Evolutionary conservation across 2,329 filamentous ascomycete species (phyloP).

Genomic region (Penicillium hordei): DNA sequence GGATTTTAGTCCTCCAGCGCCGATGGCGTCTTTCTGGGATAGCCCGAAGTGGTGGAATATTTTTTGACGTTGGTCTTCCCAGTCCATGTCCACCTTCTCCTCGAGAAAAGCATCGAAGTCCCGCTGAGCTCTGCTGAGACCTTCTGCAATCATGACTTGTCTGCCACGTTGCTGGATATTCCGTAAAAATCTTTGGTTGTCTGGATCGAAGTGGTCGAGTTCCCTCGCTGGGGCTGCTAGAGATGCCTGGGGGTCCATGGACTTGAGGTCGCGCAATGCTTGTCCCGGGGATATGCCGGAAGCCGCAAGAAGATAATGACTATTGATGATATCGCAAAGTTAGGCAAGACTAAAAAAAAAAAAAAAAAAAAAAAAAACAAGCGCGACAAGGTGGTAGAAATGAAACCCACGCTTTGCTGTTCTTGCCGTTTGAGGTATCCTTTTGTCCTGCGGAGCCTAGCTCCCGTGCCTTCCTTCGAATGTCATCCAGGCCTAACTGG

Average conservation of each 20-base stretch:
- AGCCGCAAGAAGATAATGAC: constrained; percentile 87
- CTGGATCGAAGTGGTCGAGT: constrained; percentile 51
- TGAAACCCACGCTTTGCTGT: constrained; percentile 54
- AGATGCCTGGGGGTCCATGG: constrained; percentile 70
- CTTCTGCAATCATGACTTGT: constrained; percentile 85
- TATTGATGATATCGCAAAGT: constrained; percentile 37
- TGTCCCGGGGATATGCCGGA: constrained; percentile 87
- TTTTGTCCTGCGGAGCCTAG: constrained; percentile 67
- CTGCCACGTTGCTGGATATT: constrained; percentile 89
- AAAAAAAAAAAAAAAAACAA: neutral
- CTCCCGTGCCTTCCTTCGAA: constrained; percentile 71
- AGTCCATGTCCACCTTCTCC: constrained; percentile 91
- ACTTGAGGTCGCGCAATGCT: constrained; percentile 81
- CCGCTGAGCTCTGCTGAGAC: constrained; percentile 80
- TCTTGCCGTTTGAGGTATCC: constrained; percentile 40
- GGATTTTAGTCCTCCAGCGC: constrained; percentile 44
- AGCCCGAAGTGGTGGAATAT: constrained; percentile 98
- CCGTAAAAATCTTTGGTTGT: constrained; percentile 71
- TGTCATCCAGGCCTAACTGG: constrained; percentile 87
- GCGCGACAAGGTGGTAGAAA: neutral
- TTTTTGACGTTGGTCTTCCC: constrained; percentile 87
- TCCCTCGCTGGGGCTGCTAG: constrained; percentile 34
- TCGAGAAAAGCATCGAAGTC: constrained; percentile 95
- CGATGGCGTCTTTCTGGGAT: constrained; percentile 49
- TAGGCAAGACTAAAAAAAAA: neutral